Base-by-base conservation (phyloP, 1,284 basidiomycete genomes). In the Moniliophthora roreri region DNA sequence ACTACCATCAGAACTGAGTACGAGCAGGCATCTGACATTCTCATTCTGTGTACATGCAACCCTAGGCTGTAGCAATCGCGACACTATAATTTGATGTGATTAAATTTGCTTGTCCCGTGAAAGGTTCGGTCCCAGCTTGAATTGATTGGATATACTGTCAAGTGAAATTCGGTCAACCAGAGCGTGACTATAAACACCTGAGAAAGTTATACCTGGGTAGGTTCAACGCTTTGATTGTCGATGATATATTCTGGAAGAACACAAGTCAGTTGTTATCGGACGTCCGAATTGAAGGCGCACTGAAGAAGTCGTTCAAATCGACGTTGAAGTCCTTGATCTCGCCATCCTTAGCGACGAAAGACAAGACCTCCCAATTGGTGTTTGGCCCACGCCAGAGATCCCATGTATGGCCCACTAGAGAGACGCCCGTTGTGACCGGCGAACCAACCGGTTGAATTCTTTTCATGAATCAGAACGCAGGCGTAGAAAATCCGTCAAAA, bases 371-470 rank as follows among this genome's bases (percentile, higher is more conserved):
- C 81, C 81, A 82, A 67, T 79, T 79, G 34, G 69, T 50, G 63
- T 81, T 82, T 4, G 79, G 76, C 26, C 81, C 81, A 48, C 65
- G 71, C 81, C 81, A 84, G 36, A 84, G 68, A 58, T 78, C 75
- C 82, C 81, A 85, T 3, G 70, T 74, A 60, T 81, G 69, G 32
- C 78, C 79, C 5, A 73, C 80, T 20, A 84, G 58, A 15, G 61
- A 61, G 36, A 77, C 70, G 20, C 66, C 74, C 7, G 73, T 73
- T 1, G 65, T 66, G 48, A 76, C 72, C 56, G 76, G 75, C 23
- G 76, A 77, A 41, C 82, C 81, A 21, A 83, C 75, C 39, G 81
- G 82, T 58, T 79, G 75, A 50, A 82, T 79, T 18, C 80, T 80
- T 48, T 2, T 20, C 16, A 20, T 23, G 26, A 10, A 18, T 37